These are phyloP conservation scores for Hansfordia pulvinata DNA, from an alignment of 2,329 filamentous ascomycete genomes.

Conservation along the genomic window DNA sequence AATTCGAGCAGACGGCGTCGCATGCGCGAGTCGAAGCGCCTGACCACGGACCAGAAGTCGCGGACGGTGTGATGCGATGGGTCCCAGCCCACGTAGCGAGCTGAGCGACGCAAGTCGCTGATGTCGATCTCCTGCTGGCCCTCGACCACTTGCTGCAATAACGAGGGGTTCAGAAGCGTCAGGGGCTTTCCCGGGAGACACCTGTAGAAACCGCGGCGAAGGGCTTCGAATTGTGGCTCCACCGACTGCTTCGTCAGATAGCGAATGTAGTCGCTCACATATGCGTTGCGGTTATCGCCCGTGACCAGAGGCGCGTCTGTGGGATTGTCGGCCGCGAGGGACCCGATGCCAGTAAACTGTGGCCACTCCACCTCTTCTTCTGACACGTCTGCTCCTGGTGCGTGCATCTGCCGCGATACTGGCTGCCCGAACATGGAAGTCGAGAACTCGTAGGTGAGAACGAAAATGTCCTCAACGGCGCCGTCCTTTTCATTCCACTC, in stretches of 20 bases:
- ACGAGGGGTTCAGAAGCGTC: conserved; percentile 53
- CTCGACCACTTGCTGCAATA: conserved; percentile 70
- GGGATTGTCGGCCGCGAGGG: conserved; percentile 18
- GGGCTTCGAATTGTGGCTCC: conserved; percentile 63
- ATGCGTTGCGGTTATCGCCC: conserved; percentile 62
- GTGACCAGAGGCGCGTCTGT: conserved; percentile 63
- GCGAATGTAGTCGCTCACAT: conserved; percentile 71
- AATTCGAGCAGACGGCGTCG: conserved; percentile 76
- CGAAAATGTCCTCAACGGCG: conserved; percentile 67
- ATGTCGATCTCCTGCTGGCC: conserved; percentile 74
- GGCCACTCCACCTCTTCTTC: conserved; percentile 34
- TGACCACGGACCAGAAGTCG: conserved; percentile 77
- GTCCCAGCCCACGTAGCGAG: conserved; percentile 74
- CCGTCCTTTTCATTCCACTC: conserved; percentile 66
- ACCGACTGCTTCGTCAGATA: conserved; percentile 74
- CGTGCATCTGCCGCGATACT: conserved; percentile 43
- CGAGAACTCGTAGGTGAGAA: conserved; percentile 78
- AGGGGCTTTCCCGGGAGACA: conserved; percentile 62
- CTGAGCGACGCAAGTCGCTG: conserved; percentile 51
- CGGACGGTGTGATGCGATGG: conserved; percentile 53
- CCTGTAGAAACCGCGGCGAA: conserved; percentile 65
- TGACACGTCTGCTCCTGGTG: no score
- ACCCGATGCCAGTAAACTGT: conserved; percentile 26
- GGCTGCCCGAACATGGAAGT: conserved; percentile 42
- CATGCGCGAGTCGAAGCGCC: conserved; percentile 51